Conservation (phyloP, 371 early-diverging fungal species). For the Actinomortierella ambigua region DNA sequence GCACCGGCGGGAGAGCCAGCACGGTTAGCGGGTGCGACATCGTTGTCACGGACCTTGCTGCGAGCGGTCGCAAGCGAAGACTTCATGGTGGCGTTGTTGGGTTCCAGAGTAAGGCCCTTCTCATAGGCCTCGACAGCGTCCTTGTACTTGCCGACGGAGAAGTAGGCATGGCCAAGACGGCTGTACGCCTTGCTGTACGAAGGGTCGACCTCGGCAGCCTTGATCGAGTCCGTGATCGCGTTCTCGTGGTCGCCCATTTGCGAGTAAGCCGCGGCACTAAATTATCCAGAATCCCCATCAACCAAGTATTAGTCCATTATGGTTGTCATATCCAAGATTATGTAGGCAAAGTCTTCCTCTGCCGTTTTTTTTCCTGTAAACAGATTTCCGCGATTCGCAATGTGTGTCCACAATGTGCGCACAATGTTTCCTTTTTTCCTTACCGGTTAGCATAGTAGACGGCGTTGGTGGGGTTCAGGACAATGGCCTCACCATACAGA, state of each 20-base stretch:
- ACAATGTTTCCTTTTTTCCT: too few relatives aligned
- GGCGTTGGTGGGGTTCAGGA: conserved; percentile 78
- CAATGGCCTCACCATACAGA: conserved; percentile 91
- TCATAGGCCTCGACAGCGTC: conserved; percentile 92
- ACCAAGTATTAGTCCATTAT: too few relatives aligned
- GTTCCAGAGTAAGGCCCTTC: conserved; percentile 90
- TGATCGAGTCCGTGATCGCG: conserved; percentile 87
- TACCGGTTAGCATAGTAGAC: conserved; percentile 96
- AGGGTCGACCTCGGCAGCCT: conserved; percentile 86
- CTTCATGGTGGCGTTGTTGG: conserved; percentile 77
- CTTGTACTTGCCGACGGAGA: conserved; percentile 79
- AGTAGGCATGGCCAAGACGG: conserved; percentile 92
- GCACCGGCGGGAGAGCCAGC: conserved; percentile 37
- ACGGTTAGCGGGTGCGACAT: conserved; percentile 43
- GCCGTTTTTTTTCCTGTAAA: too few relatives aligned
- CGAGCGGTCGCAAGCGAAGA: conserved; percentile 66
- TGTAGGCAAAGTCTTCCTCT: too few relatives aligned
- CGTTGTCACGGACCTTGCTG: conserved; percentile 52
- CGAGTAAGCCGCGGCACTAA: conserved; percentile 93
- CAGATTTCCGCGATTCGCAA: too few relatives aligned
- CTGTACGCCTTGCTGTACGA: conserved; percentile 92
- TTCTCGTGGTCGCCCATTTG: conserved; percentile 85
- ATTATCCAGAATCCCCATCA: too few relatives aligned
- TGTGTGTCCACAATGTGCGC: too few relatives aligned
- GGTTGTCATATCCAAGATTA: too few relatives aligned